Percentiles rank a stretch among this genome's conserved stretches.
Conservation (phyloP, 75 land plant species). For the Selaginella moellendorffii region DNA sequence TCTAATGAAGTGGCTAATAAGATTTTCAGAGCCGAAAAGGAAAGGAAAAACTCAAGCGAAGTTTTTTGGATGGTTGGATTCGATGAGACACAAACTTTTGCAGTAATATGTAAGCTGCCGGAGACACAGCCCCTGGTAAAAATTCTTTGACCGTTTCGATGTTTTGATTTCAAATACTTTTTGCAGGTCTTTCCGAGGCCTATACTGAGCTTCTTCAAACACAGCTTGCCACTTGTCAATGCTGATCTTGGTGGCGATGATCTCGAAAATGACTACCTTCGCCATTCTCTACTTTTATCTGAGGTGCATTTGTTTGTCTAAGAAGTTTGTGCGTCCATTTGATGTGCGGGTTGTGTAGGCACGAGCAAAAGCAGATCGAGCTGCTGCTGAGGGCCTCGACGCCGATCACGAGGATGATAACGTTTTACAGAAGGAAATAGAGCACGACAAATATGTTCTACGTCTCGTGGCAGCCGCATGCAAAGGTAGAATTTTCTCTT, state of each 20-base stretch:
- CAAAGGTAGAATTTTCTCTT: slow-evolving; percentile 38
- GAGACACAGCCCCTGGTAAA: slow-evolving; percentile 58
- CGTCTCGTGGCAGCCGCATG: slow-evolving; percentile 81
- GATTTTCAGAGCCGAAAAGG: slow-evolving; percentile 48
- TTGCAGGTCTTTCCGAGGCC: slow-evolving; percentile 76
- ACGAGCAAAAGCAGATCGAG: slow-evolving; percentile 41
- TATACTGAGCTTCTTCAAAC: slow-evolving; percentile 48
- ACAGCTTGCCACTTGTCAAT: slow-evolving; percentile 59
- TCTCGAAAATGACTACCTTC: slow-evolving; percentile 68
- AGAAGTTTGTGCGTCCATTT: not conserved
- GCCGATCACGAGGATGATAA: slow-evolving; percentile 44
- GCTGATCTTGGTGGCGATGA: slow-evolving; percentile 89
- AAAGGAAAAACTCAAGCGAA: slow-evolving; percentile 45
- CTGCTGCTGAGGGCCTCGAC: slow-evolving; percentile 36
- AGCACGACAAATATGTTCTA: slow-evolving; percentile 70
- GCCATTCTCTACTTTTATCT: not conserved
- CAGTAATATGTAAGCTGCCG: slow-evolving; percentile 74
- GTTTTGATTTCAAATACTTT: slow-evolving; percentile 2
- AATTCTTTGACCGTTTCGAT: not conserved
- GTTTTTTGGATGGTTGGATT: slow-evolving; percentile 86
- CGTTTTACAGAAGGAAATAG: slow-evolving; percentile 56
- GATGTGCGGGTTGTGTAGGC: slow-evolving; percentile 28
- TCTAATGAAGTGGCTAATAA: not conserved
- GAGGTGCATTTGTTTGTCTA: not conserved
- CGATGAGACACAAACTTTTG: slow-evolving; percentile 50